A percentile compares a stretch with the other conserved stretches of the same genome.
Evolutionary conservation across 371 early-diverging fungal genomes (phyloP).

Genomic region (Mucor circinelloides): DNA sequence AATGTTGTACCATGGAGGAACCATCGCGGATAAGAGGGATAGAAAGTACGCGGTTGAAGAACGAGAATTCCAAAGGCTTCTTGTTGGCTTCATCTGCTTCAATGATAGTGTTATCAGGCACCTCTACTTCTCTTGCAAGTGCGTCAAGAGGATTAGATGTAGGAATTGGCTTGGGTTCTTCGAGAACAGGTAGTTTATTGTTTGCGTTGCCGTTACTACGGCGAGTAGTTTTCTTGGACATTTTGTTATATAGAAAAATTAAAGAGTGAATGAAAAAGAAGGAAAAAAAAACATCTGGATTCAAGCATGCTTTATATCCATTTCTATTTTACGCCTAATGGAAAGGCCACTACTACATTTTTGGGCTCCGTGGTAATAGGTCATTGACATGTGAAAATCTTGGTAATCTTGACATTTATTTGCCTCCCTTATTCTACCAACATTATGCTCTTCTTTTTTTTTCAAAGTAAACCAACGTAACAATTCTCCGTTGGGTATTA

Average conservation of each 20-base stretch:
- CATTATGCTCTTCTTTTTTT: not conserved
- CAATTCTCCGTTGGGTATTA: not conserved
- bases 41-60: slow-evolving; percentile 53
- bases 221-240: slow-evolving; percentile 12
- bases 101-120: slow-evolving; percentile 16
- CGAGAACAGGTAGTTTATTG: not conserved
- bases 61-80: slow-evolving; percentile 14
- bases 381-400: slow-evolving; percentile 18
- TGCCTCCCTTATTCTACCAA: not conserved
- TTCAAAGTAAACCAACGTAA: not conserved
- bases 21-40: slow-evolving; percentile 65
- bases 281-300: not conserved
- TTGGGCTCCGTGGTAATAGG: not conserved
- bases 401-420: not conserved
- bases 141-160: slow-evolving; percentile 20
- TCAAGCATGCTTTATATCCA: not conserved
- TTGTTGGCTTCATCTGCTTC: slow-evolving; percentile 25
- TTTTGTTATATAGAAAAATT: not conserved
- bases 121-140: slow-evolving; percentile 20
- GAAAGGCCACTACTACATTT: not conserved
- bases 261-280: not conserved
- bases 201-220: not conserved
- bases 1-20: slow-evolving; percentile 50
- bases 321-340: not conserved
- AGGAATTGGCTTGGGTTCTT: slow-evolving; percentile 7